Evolutionary conservation across 768 basidiomycete genomes (phyloP).

Genomic region (Hysterangium stoloniferum): DNA sequence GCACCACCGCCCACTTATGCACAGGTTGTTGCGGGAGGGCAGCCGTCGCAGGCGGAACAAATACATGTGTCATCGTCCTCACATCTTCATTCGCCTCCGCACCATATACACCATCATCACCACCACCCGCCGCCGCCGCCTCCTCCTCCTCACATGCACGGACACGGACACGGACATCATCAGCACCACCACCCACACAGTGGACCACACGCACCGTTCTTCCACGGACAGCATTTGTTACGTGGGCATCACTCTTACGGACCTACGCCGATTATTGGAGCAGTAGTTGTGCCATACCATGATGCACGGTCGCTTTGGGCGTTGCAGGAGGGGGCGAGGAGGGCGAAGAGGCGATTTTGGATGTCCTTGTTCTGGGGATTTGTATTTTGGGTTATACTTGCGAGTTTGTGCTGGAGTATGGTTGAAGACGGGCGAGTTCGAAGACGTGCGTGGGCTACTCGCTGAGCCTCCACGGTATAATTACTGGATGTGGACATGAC

Average conservation of each 20-base stretch:
- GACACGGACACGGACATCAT: background rate
- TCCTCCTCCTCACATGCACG: background rate
- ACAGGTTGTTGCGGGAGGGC: background rate
- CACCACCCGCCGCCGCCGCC: background rate
- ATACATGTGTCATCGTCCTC: background rate
- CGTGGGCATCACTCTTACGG: constrained; percentile 24
- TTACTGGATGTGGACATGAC: background rate
- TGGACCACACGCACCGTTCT: background rate
- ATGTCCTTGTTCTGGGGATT: constrained; percentile 33
- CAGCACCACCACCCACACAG: background rate
- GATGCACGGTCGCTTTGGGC: constrained; percentile 36
- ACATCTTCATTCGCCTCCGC: background rate
- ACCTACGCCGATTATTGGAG: constrained; percentile 34
- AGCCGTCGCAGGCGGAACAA: background rate
- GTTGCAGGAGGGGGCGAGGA: constrained; percentile 26
- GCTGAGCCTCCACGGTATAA: background rate
- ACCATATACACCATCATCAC: background rate
- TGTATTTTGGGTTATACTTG: constrained; percentile 23
- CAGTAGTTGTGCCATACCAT: constrained; percentile 34
- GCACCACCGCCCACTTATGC: constrained; percentile 5
- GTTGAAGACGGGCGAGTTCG: constrained; percentile 18
- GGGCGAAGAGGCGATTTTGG: constrained; percentile 40
- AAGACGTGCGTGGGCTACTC: constrained; percentile 1
- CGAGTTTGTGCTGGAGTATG: constrained; percentile 18
- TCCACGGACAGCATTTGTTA: no score